These are phyloP conservation scores for Sclerotinia sclerotiorum DNA, from an alignment of 2,329 filamentous ascomycete species.

Conservation along the genomic window DNA sequence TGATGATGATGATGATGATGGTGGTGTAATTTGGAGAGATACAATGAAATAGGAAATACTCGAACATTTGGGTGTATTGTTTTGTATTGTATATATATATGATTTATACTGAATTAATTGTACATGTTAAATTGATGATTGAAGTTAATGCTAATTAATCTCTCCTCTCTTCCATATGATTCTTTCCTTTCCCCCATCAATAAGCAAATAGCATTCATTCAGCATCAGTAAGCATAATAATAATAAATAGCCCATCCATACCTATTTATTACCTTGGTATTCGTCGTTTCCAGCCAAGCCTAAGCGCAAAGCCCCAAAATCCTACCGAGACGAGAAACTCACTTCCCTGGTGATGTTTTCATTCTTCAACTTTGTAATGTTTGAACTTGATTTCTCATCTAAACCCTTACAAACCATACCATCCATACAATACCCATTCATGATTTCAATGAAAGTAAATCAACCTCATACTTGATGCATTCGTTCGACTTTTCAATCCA, in stretches of 20 bases:
- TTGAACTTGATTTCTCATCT: neutral
- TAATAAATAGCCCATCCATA: too few relatives aligned
- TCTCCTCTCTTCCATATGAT: neutral
- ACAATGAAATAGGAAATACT: too few relatives aligned
- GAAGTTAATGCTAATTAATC: neutral
- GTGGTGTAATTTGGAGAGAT: neutral
- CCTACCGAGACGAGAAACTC: neutral
- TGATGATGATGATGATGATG: too few relatives aligned
- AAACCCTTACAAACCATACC: neutral
- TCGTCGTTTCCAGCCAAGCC: constrained; percentile 4
- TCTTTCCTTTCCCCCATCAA: constrained; percentile 1
- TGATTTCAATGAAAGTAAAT: neutral
- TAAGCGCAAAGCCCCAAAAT: neutral
- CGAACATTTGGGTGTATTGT: too few relatives aligned
- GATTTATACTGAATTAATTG: too few relatives aligned
- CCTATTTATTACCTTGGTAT: too few relatives aligned
- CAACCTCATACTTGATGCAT: neutral
- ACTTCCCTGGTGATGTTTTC: neutral
- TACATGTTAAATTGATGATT: neutral
- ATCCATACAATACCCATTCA: neutral
- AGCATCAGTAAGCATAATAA: neutral
- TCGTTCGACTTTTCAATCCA: neutral
- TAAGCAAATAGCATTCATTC: neutral
- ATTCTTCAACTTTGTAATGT: neutral
- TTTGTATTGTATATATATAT: too few relatives aligned